phyloP scores from a whole-genome alignment of 345 rosid species.

The Aquilaria malaccensis region DNA sequence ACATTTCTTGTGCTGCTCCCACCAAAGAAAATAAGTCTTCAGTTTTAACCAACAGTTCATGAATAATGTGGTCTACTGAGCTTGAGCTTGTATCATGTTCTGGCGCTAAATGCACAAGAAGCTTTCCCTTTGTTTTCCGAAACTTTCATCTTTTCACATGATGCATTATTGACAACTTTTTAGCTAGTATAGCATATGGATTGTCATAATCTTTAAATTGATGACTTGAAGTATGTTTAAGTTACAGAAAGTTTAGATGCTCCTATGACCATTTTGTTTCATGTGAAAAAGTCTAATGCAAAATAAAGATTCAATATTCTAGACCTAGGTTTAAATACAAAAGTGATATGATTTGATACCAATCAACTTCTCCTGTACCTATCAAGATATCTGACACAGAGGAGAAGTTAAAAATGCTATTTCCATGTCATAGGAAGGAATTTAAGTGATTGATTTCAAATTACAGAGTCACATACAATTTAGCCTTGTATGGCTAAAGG shows the following conservation, averaged over 20 bases:
- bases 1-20: neutral
- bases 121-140: conserved; percentile 5
- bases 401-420: neutral
- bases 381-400: neutral
- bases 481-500: conserved; percentile 3
- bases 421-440: neutral
- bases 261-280: neutral
- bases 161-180: neutral
- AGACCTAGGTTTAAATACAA: neutral
- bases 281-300: neutral
- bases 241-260: neutral
- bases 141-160: conserved; percentile 2
- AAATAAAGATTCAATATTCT: neutral
- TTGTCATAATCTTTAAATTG: neutral
- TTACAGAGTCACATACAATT: neutral
- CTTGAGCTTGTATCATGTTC: conserved; percentile 18
- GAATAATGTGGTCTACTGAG: neutral
- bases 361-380: neutral
- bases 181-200: neutral
- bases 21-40: conserved; percentile 8
- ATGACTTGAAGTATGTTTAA: neutral
- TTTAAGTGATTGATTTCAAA: neutral
- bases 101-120: conserved; percentile 1
- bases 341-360: neutral
- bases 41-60: conserved; percentile 8